Percentiles rank a stretch among this genome's conserved stretches.
Conservation (phyloP, 257 asterid genomes). For the Avicennia marina region DNA sequence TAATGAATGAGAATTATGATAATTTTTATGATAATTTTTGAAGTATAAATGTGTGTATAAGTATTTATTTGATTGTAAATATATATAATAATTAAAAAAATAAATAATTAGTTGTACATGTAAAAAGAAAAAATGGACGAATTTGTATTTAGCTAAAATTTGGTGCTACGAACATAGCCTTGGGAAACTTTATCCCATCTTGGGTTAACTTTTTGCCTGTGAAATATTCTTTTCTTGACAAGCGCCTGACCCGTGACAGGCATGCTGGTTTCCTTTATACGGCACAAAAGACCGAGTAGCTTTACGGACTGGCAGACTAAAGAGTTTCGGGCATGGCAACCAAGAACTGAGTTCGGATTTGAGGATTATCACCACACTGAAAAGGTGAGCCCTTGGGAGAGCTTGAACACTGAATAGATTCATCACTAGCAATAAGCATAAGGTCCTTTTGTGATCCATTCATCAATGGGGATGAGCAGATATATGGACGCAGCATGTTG, state of each 20-base stretch:
- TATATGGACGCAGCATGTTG: constrained; percentile 23
- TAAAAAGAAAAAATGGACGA: too few species aligned
- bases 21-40: too few species aligned
- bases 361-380: constrained; percentile 12
- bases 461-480: constrained; percentile 32
- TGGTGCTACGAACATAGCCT: too few species aligned
- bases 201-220: constrained; percentile 18
- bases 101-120: too few species aligned
- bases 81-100: too few species aligned
- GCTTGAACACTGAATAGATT: background rate
- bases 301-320: constrained; percentile 38
- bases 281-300: constrained; percentile 31
- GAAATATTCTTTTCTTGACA: constrained; percentile 54
- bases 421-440: constrained; percentile 6
- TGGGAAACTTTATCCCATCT: too few species aligned
- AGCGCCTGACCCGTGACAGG: constrained; percentile 77
- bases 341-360: constrained; percentile 30
- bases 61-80: too few species aligned
- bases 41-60: too few species aligned
- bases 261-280: constrained; percentile 71
- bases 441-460: constrained; percentile 7
- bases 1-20: too few species aligned
- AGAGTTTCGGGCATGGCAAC: constrained; percentile 31
- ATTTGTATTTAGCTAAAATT: too few species aligned
- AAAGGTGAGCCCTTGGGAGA: constrained; percentile 9